Percentiles rank a stretch among this genome's conserved stretches.
These are phyloP conservation scores for Clonostachys chloroleuca DNA, from an alignment of 2,329 filamentous ascomycete species.

Conservation along the genomic window DNA sequence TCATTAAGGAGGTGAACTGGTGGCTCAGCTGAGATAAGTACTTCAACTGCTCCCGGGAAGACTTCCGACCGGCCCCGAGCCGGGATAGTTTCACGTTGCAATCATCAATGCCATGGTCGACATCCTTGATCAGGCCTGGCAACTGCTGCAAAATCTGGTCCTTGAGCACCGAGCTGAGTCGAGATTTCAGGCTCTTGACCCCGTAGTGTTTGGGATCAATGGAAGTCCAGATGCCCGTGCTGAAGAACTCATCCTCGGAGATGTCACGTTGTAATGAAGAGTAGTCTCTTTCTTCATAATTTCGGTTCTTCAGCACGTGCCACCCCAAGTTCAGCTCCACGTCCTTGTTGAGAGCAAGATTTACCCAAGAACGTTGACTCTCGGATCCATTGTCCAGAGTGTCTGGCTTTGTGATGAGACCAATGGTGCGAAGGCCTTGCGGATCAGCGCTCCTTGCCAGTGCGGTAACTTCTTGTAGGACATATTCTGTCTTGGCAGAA, in stretches of 20 bases:
- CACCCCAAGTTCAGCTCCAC: constrained; percentile 44
- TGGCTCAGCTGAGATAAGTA: constrained; percentile 41
- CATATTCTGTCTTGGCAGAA: constrained; percentile 50
- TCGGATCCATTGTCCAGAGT: constrained; percentile 20
- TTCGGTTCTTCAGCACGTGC: constrained; percentile 45
- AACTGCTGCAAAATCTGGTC: constrained; percentile 40
- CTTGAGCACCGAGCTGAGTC: constrained; percentile 46
- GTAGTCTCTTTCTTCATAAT: constrained; percentile 24
- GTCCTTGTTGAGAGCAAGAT: constrained; percentile 38
- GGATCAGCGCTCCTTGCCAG: constrained; percentile 23
- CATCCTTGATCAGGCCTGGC: constrained; percentile 36
- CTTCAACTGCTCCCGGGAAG: constrained; percentile 37
- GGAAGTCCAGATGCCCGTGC: constrained; percentile 27
- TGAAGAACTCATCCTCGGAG: constrained; percentile 38
- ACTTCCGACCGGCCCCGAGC: constrained; percentile 44
- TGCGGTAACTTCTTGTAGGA: constrained; percentile 52
- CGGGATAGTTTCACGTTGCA: constrained; percentile 30
- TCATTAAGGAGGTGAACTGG: constrained; percentile 25
- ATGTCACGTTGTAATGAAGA: constrained; percentile 26
- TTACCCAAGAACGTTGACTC: constrained; percentile 29
- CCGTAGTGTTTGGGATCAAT: constrained; percentile 33
- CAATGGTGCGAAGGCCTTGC: constrained; percentile 37
- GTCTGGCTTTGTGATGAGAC: constrained; percentile 56
- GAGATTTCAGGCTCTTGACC: constrained; percentile 36
- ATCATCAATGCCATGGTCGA: constrained; percentile 24